Conservation (phyloP, 352 stramenopile genomes). For the Phytophthora parvispora region DNA sequence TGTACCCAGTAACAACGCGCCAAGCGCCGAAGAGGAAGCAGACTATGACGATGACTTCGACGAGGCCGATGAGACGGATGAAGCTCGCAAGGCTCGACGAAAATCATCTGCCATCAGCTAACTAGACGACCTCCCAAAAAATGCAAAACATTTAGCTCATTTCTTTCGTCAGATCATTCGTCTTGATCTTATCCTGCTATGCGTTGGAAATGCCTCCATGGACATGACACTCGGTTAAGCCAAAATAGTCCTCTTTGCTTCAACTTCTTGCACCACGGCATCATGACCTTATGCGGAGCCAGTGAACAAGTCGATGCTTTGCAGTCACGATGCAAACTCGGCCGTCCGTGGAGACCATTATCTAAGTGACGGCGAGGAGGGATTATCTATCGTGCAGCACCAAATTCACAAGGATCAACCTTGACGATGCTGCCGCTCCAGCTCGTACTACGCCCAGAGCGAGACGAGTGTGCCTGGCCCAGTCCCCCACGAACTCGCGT, state of each 20-base stretch:
- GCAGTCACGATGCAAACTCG: neutral
- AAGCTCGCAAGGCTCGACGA: constrained; percentile 19
- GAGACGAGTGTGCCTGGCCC: constrained; percentile 22
- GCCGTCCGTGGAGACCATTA: neutral
- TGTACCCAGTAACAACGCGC: neutral
- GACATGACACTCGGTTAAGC: neutral
- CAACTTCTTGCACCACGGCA: neutral
- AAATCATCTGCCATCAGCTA: constrained; percentile 12
- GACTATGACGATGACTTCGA: constrained; percentile 64
- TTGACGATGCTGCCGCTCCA: constrained; percentile 33
- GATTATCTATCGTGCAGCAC: neutral
- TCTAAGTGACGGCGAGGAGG: constrained; percentile 5
- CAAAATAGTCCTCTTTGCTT: constrained; percentile 16
- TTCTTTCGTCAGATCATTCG: neutral
- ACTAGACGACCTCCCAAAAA: neutral
- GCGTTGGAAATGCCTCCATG: neutral
- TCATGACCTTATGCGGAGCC: constrained; percentile 10
- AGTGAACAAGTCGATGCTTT: constrained; percentile 4
- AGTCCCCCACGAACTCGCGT: constrained; percentile 19
- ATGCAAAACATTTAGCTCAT: neutral
- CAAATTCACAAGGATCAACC: neutral
- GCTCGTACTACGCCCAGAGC: constrained; percentile 25
- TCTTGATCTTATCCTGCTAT: neutral
- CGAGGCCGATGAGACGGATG: constrained; percentile 29
- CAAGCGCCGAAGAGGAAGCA: constrained; percentile 33